A percentile compares a stretch with the other conserved stretches of the same genome.
Evolutionary conservation across 1,284 basidiomycete genomes (phyloP).

Genomic region (Mycena sp.): DNA sequence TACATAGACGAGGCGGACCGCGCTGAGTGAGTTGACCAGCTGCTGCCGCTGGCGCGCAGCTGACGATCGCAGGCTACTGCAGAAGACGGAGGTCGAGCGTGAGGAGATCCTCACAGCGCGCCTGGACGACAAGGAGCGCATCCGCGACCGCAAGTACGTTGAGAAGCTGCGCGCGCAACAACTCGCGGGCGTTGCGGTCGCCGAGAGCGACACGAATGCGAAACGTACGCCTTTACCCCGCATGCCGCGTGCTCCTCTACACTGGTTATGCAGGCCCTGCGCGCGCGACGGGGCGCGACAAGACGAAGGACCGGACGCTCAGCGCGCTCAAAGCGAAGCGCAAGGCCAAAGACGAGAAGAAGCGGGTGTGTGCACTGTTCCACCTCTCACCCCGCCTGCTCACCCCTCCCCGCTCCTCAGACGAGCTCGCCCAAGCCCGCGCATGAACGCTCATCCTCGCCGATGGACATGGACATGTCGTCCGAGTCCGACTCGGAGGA

Average conservation of each 20-base stretch:
- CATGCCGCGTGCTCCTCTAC: slow-evolving; percentile 17
- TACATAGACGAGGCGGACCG: slow-evolving; percentile 88
- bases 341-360: slow-evolving; percentile 82
- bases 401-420: background rate
- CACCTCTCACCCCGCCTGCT: background rate
- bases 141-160: slow-evolving; percentile 79
- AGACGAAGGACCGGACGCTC: slow-evolving; percentile 66
- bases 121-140: slow-evolving; percentile 82
- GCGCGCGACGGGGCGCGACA: slow-evolving; percentile 86
- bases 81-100: slow-evolving; percentile 87
- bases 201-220: slow-evolving; percentile 70
- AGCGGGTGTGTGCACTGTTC: slow-evolving; percentile 61
- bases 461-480: slow-evolving; percentile 85
- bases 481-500: slow-evolving; percentile 74
- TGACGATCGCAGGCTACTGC: slow-evolving; percentile 66
- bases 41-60: no score
- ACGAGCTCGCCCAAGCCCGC: slow-evolving; percentile 11
- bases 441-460: slow-evolving; percentile 65
- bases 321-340: slow-evolving; percentile 86
- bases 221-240: slow-evolving; percentile 55
- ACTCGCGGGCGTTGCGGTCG: slow-evolving; percentile 57
- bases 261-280: slow-evolving; percentile 60
- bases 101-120: slow-evolving; percentile 87
- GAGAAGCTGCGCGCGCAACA: slow-evolving; percentile 79
- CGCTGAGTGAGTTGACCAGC: slow-evolving; percentile 78